Evolutionary conservation across 129 eudicot species (phyloP).

Genomic region (Saposhnikovia divaricata): DNA sequence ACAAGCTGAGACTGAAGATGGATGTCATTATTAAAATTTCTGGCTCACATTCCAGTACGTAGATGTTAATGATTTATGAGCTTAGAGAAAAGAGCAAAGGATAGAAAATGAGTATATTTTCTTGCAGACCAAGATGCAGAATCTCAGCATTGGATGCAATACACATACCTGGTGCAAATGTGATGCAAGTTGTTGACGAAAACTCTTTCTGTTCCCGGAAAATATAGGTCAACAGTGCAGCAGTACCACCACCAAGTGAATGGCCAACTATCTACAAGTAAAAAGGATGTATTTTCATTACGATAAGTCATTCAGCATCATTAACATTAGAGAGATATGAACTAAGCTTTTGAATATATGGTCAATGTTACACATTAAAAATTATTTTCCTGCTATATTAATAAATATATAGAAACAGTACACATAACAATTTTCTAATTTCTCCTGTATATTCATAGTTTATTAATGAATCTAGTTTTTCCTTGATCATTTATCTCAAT

Average conservation of each 20-base stretch:
- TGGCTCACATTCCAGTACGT: background rate
- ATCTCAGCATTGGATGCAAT: background rate
- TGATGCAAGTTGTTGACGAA: conserved; percentile 63
- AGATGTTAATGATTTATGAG: background rate
- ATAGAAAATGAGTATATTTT: background rate
- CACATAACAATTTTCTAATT: background rate
- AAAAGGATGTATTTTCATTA: background rate
- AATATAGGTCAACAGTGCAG: conserved; percentile 88
- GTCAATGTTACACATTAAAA: background rate
- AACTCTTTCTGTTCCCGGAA: conserved; percentile 93
- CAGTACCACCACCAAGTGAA: conserved; percentile 99
- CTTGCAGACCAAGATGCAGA: background rate
- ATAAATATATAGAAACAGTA: background rate
- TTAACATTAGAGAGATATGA: background rate
- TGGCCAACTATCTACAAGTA: conserved; percentile 83
- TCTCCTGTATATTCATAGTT: no score
- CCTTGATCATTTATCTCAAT: no score
- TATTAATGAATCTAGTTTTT: no score
- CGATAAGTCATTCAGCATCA: background rate
- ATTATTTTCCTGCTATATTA: background rate
- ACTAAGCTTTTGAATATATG: background rate
- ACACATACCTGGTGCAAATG: conserved; percentile 92
- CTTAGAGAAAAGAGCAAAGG: background rate
- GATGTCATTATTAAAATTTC: background rate
- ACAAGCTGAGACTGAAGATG: background rate